phyloP scores from a whole-genome alignment of 306 rosid species.

The Gastrolobium villosum region DNA sequence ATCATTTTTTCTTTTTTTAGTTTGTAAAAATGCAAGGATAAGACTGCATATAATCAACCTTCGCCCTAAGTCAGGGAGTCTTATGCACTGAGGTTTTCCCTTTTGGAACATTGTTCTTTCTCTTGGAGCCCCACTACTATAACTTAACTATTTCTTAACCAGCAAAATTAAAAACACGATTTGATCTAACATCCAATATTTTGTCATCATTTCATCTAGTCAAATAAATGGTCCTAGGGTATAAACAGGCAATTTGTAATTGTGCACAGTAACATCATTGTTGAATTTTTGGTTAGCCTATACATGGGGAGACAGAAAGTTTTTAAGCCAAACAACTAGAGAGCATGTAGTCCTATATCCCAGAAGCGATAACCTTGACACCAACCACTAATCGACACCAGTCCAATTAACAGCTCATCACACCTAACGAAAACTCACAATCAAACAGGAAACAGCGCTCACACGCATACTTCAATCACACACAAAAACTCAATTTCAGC shows the following conservation, averaged over 20 bases:
- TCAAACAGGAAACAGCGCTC: constrained; percentile 6
- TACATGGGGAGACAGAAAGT: neutral
- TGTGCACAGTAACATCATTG: neutral
- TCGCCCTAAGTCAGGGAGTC: too few species aligned
- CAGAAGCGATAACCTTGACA: neutral
- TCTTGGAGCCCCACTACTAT: neutral
- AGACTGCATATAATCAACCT: too few species aligned
- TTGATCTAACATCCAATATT: constrained; percentile 1
- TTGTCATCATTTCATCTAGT: constrained; percentile 1
- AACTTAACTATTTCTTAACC: too few species aligned
- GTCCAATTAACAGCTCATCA: neutral
- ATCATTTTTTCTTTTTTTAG: neutral
- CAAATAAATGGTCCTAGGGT: constrained; percentile 9
- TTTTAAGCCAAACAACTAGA: neutral
- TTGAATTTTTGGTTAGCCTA: neutral
- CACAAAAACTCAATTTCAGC: neutral
- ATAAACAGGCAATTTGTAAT: neutral
- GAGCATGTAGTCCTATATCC: neutral
- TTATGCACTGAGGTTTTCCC: neutral
- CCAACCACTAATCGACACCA: neutral
- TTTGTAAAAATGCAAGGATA: too few species aligned
- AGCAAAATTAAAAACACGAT: neutral
- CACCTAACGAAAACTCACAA: constrained; percentile 8
- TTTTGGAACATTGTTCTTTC: constrained; percentile 2
- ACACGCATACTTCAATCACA: constrained; percentile 8